These are phyloP conservation scores for Debaryomyces maramus DNA, from an alignment of 805 yeast genomes.

Conservation along the genomic window DNA sequence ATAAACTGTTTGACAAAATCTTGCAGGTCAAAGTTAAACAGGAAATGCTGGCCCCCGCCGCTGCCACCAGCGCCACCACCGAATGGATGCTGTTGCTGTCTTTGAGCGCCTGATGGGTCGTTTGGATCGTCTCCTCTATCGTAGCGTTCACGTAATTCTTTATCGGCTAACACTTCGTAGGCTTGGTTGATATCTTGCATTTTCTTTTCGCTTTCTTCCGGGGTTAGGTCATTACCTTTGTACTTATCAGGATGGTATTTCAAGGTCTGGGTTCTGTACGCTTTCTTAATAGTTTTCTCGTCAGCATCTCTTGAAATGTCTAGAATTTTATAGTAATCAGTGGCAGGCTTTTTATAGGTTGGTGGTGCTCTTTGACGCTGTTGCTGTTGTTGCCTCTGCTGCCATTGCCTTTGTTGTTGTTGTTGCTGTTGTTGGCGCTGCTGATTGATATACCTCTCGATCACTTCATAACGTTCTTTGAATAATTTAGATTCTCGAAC, in stretches of 20 bases:
- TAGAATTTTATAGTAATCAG: conserved; percentile 79
- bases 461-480: conserved; percentile 29
- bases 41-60: conserved; percentile 8
- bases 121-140: conserved; percentile 63
- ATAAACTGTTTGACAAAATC: conserved; percentile 19
- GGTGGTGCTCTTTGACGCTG: conserved; percentile 25
- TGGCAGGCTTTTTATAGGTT: conserved; percentile 39
- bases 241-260: conserved; percentile 93
- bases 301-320: conserved; percentile 69
- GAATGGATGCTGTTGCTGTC: conserved; percentile 11
- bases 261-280: conserved; percentile 74
- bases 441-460: conserved; percentile 25
- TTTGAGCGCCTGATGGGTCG: conserved; percentile 25
- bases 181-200: conserved; percentile 95
- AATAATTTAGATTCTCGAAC: conserved; percentile 42
- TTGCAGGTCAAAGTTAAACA: conserved; percentile 13
- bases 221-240: conserved; percentile 60
- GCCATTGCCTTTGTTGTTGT: conserved; percentile 44
- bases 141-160: conserved; percentile 61
- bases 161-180: conserved; percentile 77
- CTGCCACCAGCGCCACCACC: conserved; percentile 6
- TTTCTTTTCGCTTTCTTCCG: conserved; percentile 70
- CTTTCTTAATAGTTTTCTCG: conserved; percentile 71
- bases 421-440: conserved; percentile 30
- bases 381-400: conserved; percentile 39